Evolutionary conservation across 257 asterid species (phyloP), one percentile per base, ranked within the genome.

Genomic region (Coffea canephora): DNA sequence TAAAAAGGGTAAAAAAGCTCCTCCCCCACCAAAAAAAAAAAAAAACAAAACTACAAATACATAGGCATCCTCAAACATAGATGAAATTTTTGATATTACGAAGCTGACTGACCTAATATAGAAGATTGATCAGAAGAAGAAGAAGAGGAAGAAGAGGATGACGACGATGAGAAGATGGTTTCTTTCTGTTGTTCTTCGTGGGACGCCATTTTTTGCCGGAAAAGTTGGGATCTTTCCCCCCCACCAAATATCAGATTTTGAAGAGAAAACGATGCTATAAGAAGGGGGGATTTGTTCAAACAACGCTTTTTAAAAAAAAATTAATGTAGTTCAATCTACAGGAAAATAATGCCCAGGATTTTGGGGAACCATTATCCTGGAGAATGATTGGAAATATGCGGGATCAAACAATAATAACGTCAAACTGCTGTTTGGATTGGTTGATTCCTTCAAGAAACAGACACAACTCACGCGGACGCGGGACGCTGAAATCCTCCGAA

Each of bases 161-260:
- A 11, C 11, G 66, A 52, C 12, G 75, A 52, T 64, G 48, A 55
- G 7, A 27, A 54, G 10, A 78, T 36, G 61, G 39, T 19, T 34
- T 27, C 61, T 19, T 23, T 31, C 45, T 12, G 43, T 36, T 68
- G 70, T 39, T 55, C 23, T 41, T 14, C 70, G 15, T 8, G 76
- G 16, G 52, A 55, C 11, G 61, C 71, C 81, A 78, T 78, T 23
- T 71, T 46, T 43, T 8, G 62, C 62, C 62, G 62, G 46, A 71
- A 50, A 11, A 71, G 12, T 45, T 31, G 25, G 57, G 34, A 31
- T 23, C 1, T 41, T 69, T 10, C 5, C n/a, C 23, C 48, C 31
- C 55, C 43, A 39, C 43, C 43, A 39, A 39, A 3, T 39, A 39
- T 4, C 43, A 39, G 43, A 39, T 49, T 49, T 49, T 8, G 13